Evolutionary conservation across 768 basidiomycete genomes (phyloP), one percentile per base, ranked within the genome.

Genomic region (Lentinula sp.): DNA sequence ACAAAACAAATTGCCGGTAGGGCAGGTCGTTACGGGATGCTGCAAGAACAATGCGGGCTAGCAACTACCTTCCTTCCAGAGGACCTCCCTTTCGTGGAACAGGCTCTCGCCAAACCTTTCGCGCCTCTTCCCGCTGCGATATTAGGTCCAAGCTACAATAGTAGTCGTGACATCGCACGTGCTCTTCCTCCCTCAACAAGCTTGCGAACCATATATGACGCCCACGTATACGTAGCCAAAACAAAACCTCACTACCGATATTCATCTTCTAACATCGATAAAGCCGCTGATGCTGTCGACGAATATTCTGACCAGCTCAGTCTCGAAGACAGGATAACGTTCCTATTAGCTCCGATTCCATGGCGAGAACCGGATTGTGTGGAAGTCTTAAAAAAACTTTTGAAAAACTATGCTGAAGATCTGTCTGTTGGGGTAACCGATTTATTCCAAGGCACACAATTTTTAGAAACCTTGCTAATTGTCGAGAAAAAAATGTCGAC

Each of bases 1-100:
- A 83, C 92, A 70, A 97, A 97, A 71, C 96, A 98, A 71, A 97
- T 98, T 51, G 95, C 90, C 1, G 95, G 95, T 6, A 84, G 96
- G 43, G 95, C 96, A 0, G 96, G 95, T 12, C 88, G 96, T 2
- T 98, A 84, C 70, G 91, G 92, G 2, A 71, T 90, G 46, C 85
- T 52, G 87, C 43, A 65, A 63, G 33, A 74, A 69, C 23, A 42
- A 66, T 65, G 60, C 70, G 94, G 95, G 23, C 78, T 80, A 36
- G 88, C 86, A 7, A 95, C 94, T 0, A 90, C 93, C 0, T 69
- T 96, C n/a, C 70, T 78, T 46, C 69, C 74, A 2, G 68, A 74
- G 1, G 91, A 95, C 69, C 77, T 97, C 10, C 78, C 80, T 0
- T 73, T 81, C 61, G 76, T 98, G 9, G 70, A 72, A 23, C 65